Base-by-base conservation (phyloP, 169 alveolate species). In the Fabrea salina region DNA sequence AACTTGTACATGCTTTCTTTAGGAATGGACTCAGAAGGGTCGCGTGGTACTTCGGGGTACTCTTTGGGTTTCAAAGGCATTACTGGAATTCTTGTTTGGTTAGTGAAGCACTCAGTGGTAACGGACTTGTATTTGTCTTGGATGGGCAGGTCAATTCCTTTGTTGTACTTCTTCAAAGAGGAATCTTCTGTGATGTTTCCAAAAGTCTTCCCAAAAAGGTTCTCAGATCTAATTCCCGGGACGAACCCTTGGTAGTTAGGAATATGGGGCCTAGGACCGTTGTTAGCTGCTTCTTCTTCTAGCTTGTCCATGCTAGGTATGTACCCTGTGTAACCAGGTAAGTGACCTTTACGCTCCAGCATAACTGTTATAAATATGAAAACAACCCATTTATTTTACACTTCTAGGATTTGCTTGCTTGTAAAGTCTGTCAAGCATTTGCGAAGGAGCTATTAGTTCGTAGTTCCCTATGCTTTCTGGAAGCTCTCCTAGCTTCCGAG, bases 391-490 rank as follows among this genome's bases (percentile, higher is more conserved):
- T n/a, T n/a, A n/a, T n/a, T 44, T 44, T 16, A 44, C 16, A 11
- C 53, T 16, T 11, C 53, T 11, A 11, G 53, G 53, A 44, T 44
- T 11, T 11, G 53, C 53, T 11, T 16, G 16, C 11, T 40, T 47
- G n/a, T 43, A 43, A 7, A 40, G 66, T 72, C 80, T 88, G 22
- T 90, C 94, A 8, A 80, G 71, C 66, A 66, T 80, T 61, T 82
- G 86, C 8, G 88, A 75, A 13, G 97, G 97, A 59, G 94, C 91
- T 13, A 93, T 82, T 80, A 83, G 82, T 72, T 86, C 91, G 71
- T 82, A 93, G 53, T 90, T 85, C 33, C 97, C 97, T 91, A 93
- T 82, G 22, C 83, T 75, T 54, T 82, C 76, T 0, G 97, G 97
- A 35, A 84, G 71, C 74, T 93, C 94, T 37, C 95, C 97, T 84